Evolutionary conservation across 495 filamentous ascomycete species (phyloP).

Genomic region (Xylaria longipes): DNA sequence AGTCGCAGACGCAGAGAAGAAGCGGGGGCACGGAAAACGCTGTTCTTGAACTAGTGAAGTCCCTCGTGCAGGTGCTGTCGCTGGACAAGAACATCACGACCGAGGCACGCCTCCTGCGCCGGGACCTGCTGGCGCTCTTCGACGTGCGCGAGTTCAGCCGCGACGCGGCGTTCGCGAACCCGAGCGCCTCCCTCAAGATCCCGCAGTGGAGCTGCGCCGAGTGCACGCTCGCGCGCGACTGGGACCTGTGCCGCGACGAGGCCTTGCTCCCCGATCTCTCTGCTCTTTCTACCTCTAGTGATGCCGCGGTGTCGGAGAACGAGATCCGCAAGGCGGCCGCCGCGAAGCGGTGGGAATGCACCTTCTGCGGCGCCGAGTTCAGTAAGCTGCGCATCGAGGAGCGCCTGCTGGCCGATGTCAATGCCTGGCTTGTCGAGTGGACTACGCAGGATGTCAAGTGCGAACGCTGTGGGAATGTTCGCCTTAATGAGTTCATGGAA

Average conservation of each 20-base stretch:
- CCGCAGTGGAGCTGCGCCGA: conserved; percentile 80
- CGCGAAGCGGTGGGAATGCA: conserved; percentile 74
- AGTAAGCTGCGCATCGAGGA: conserved; percentile 83
- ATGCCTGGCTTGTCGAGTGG: conserved; percentile 79
- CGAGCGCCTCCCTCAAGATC: conserved; percentile 74
- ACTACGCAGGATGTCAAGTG: conserved; percentile 91
- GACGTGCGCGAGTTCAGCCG: conserved; percentile 93
- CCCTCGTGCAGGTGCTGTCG: conserved; percentile 86
- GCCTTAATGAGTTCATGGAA: conserved; percentile 94
- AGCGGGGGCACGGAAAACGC: conserved; percentile 61
- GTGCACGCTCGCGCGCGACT: conserved; percentile 85
- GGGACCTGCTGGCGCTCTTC: conserved; percentile 86
- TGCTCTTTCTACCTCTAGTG: conserved; percentile 16
- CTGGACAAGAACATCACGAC: conserved; percentile 87
- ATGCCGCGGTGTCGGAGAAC: conserved; percentile 24
- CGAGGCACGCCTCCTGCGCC: conserved; percentile 84
- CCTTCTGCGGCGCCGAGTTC: conserved; percentile 76
- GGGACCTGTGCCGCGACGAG: conserved; percentile 95
- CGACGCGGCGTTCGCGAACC: conserved; percentile 86
- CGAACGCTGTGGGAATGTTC: conserved; percentile 64
- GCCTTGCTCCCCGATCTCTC: conserved; percentile 68
- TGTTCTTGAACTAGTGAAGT: conserved; percentile 86
- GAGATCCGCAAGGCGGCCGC: conserved; percentile 41
- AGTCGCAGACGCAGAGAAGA: conserved; percentile 43
- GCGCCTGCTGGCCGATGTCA: conserved; percentile 75